Base-by-base conservation (phyloP, 2,329 filamentous ascomycete genomes). In the Aspergillus melleus region DNA sequence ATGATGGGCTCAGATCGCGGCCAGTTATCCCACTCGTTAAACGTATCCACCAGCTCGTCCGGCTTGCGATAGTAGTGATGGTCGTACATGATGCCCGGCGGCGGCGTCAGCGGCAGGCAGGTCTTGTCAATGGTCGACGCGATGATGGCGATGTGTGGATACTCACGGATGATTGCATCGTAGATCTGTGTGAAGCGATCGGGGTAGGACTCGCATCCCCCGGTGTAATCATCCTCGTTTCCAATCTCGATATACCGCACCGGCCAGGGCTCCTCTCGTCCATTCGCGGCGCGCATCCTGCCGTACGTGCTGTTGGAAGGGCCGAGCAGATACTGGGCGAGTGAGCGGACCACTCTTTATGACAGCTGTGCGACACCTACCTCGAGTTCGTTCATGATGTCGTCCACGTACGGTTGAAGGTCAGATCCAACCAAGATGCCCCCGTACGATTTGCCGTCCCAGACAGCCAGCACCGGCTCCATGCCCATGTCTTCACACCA, bases 161-260 rank as follows among this genome's bases (percentile, higher is more conserved):
- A 86, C 9, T 72, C 74, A 24, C 75, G 74, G 54, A 76, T 79
- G 71, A 89, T 85, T 5, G 86, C 85, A 26, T 85, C 72, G 62
- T 86, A 79, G 72, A 89, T 87, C 67, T 81, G 76, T 10, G 80
- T 80, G 68, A 88, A 87, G 12, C 87, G 83, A 65, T 84, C 76
- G 1, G 79, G 74, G 74, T 83, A 86, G 0, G 80, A 82, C 0
- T 68, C 66, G 2, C 79, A 76, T 5, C 80, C 82, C 10, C 82
- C 81, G 5, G 80, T 80, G 9, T 88, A 81, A 76, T 84, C 84
- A 63, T 90, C 88, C 69, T 90, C 87, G 69, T 90, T 90, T 54
- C 87, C 87, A 44, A 89, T 77, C 72, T 89, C 87, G 57, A 90
- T 83, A 63, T 84, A 86, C 11, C 82, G 74, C 29, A 90, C 76